phyloP scores from a whole-genome alignment of 129 eudicot species.

The Erigeron canadensis region DNA sequence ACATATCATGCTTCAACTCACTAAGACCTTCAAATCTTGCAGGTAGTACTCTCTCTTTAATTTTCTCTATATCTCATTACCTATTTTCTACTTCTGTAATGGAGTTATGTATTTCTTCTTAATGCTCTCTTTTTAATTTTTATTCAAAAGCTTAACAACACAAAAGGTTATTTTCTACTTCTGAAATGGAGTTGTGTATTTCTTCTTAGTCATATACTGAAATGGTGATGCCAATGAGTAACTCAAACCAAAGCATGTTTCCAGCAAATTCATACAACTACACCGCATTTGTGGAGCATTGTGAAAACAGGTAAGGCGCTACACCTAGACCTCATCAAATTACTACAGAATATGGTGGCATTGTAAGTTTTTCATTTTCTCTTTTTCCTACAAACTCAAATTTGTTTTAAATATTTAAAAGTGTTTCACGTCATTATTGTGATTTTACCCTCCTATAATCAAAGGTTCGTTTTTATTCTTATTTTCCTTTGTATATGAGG shows the following conservation, averaged over 20 bases:
- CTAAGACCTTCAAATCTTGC: background rate
- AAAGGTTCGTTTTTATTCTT: too few species aligned
- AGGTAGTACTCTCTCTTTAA: background rate
- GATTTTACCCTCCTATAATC: too few species aligned
- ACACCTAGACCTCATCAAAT: slow-evolving; percentile 10
- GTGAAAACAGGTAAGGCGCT: background rate
- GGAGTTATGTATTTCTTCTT: too few species aligned
- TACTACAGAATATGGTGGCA: slow-evolving; percentile 10
- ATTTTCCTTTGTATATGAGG: too few species aligned
- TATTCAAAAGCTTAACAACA: background rate
- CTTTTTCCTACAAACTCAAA: background rate
- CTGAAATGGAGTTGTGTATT: background rate
- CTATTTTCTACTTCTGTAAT: too few species aligned
- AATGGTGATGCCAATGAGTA: background rate
- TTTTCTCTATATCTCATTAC: too few species aligned
- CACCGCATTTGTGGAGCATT: background rate
- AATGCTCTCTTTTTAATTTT: too few species aligned
- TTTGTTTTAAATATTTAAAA: too few species aligned
- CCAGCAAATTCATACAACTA: background rate
- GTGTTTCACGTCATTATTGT: too few species aligned
- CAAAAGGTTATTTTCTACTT: background rate
- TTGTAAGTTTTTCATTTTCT: background rate
- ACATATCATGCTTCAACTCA: background rate
- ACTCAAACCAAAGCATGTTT: background rate
- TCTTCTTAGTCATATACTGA: background rate